A percentile compares a stretch with the other conserved stretches of the same genome.
These are phyloP conservation scores for Penicillium subrubescens DNA, from an alignment of 495 filamentous ascomycete genomes.

Conservation along the genomic window DNA sequence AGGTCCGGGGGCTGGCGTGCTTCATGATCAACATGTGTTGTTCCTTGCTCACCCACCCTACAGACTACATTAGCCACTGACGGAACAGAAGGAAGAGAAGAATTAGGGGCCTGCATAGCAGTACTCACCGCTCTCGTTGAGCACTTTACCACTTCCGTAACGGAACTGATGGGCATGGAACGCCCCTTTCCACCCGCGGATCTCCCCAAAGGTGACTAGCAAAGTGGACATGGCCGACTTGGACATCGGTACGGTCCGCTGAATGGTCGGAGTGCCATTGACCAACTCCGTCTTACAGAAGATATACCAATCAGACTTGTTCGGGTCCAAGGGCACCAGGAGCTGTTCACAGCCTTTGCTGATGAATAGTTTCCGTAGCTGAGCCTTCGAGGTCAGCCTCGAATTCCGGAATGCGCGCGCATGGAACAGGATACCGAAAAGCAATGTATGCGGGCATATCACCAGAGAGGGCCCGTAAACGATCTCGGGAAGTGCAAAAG, in stretches of 20 bases:
- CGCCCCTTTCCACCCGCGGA: not conserved
- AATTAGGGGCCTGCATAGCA: not conserved
- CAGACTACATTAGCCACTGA: not conserved
- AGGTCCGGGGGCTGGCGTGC: not conserved
- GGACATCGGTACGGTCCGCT: not conserved
- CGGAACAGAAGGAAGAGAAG: not conserved
- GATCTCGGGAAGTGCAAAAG: slow-evolving; percentile 20
- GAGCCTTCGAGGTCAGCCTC: slow-evolving; percentile 19
- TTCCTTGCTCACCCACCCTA: not conserved
- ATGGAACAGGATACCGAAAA: slow-evolving; percentile 25
- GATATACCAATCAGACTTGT: slow-evolving; percentile 24
- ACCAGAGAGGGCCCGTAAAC: slow-evolving; percentile 18
- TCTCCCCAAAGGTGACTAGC: not conserved
- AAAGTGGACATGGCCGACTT: slow-evolving; percentile 1
- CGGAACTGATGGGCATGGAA: not conserved
- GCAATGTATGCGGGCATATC: slow-evolving; percentile 20
- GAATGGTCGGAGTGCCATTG: not conserved
- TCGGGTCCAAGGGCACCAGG: slow-evolving; percentile 16
- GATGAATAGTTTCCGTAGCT: slow-evolving; percentile 20
- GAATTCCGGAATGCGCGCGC: slow-evolving; percentile 11
- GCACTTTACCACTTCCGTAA: not conserved
- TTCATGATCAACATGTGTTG: not conserved
- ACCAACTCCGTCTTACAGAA: slow-evolving; percentile 9
- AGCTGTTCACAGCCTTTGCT: slow-evolving; percentile 15
- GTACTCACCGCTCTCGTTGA: not conserved